Evolutionary conservation across 2,329 filamentous ascomycete genomes (phyloP), one percentile per base, ranked within the genome.

Genomic region (Verticillium tricorpus): DNA sequence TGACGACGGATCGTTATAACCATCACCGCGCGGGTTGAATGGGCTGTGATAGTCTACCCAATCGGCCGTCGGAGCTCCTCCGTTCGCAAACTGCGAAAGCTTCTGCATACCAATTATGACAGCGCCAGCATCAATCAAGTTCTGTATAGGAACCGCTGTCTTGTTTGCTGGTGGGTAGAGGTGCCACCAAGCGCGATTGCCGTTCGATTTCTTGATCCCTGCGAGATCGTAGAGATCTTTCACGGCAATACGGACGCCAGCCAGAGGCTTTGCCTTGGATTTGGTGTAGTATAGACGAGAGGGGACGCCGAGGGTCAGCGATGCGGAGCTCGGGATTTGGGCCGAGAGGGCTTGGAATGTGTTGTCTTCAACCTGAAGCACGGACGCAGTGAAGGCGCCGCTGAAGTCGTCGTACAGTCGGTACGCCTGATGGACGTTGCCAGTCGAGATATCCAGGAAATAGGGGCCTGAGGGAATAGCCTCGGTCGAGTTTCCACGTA

Each of bases 101-200:
- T 82, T 84, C 25, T 80, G 81, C 71, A 84, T 85, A 3, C 83
- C 82, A 0, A 85, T 73, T 12, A 85, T 69, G 9, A 84, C 71
- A 0, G 85, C 87, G 0, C 89, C 88, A 2, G 84, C 79, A 60
- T 86, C 80, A 3, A 89, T 77, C 1, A 91, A 71, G 2, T 77
- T 75, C 58, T 85, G 81, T 0, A 87, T 78, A 1, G 82, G 76
- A 0, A 79, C 69, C 0, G 83, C 81, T 1, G 83, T 87, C 2
- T 67, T 68, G 2, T 72, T 77, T 88, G 0, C 86, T 87, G 35
- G 82, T 77, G 1, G 78, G 78, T 0, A 11, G 9, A 35, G 9
- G 34, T 14, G 34, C 34, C 9, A 11, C 34, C 34, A 35, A 14
- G 34, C 34, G 9, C 14, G 9, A 14, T 14, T 35, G 34, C 34